Evolutionary conservation across 202 grass and related monocot species (phyloP).

Genomic region (Cymbopogon flexuosus): DNA sequence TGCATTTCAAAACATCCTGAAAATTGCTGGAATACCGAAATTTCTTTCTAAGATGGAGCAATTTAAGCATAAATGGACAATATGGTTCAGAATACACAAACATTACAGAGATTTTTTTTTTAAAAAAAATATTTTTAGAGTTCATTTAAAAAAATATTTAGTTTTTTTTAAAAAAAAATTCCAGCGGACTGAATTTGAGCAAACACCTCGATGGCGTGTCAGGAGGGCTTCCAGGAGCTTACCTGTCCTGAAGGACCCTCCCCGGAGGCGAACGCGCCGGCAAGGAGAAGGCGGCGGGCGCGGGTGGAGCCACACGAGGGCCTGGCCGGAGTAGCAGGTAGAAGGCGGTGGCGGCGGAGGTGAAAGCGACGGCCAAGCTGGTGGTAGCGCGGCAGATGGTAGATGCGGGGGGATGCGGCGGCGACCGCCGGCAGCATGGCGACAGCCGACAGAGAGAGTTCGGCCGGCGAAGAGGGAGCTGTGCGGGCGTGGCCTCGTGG

Average conservation of each 20-base stretch:
- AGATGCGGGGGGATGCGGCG: constrained; percentile 10
- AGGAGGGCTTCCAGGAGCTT: background rate
- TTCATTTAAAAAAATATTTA: too few relatives aligned
- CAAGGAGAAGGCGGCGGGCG: background rate
- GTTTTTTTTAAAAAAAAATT: background rate
- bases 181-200: background rate
- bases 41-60: background rate
- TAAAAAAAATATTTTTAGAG: background rate
- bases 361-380: background rate
- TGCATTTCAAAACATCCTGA: background rate
- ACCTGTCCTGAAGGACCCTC: constrained; percentile 32
- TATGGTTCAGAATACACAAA: background rate
- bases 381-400: background rate
- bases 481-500: background rate
- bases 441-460: background rate
- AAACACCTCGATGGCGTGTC: background rate
- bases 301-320: background rate
- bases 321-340: background rate
- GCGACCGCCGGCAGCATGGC: constrained; percentile 35
- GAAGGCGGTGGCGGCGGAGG: background rate
- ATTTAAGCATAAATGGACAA: background rate
- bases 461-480: background rate
- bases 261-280: constrained; percentile 24
- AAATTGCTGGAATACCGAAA: background rate
- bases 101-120: background rate